These are phyloP conservation scores for Cryptosporidium tyzzeri DNA, from an alignment of 169 alveolate genomes.

Conservation along the genomic window DNA sequence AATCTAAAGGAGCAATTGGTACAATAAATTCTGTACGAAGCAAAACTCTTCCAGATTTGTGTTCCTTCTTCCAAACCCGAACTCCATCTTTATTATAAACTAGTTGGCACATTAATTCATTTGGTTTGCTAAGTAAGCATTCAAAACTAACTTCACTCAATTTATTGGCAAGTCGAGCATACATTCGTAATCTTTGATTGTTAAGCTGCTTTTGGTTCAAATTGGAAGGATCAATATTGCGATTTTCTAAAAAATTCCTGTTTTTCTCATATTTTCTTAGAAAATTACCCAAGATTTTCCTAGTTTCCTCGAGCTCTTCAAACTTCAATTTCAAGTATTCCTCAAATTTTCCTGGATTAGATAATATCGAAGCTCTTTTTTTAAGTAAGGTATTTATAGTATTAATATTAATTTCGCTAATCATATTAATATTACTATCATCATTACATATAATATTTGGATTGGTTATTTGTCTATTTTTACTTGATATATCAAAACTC, in stretches of 20 bases:
- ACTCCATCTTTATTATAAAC: conserved; percentile 80
- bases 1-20: conserved; percentile 65
- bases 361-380: not conserved
- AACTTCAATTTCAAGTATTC: conserved; percentile 40
- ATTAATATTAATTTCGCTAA: not conserved
- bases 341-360: conserved; percentile 9
- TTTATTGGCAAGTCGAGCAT: conserved; percentile 14
- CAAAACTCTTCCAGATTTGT: conserved; percentile 77
- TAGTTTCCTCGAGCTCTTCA: conserved; percentile 19
- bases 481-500: not conserved
- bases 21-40: conserved; percentile 76
- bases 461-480: not conserved
- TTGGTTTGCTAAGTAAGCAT: conserved; percentile 47
- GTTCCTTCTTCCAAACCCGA: conserved; percentile 81
- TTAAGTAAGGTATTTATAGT: not conserved
- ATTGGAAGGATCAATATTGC: not conserved
- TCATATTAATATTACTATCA: not conserved
- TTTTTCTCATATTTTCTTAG: not conserved
- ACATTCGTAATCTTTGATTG: not conserved
- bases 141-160: conserved; percentile 73
- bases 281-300: conserved; percentile 5
- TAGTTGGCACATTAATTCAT: conserved; percentile 46
- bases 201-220: not conserved
- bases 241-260: not conserved
- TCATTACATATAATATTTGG: not conserved